Conservation (phyloP, 495 filamentous ascomycete genomes). For the Aspergillus kassunensis region DNA sequence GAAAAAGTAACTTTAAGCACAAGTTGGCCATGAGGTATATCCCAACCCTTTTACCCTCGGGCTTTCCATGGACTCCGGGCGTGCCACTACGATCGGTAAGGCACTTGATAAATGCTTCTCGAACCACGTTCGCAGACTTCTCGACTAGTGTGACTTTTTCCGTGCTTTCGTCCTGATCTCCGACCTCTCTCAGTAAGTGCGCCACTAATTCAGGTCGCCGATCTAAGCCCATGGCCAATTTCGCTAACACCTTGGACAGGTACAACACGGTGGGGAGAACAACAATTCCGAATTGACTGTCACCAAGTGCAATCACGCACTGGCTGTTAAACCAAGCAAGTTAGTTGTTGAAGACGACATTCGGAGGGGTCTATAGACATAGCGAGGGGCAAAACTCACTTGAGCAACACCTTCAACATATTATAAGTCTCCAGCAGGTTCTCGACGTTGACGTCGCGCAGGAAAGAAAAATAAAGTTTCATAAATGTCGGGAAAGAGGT, state of each 20-base stretch:
- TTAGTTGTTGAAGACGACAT: constrained; percentile 2
- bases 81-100: constrained; percentile 73
- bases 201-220: constrained; percentile 65
- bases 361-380: neutral
- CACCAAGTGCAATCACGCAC: constrained; percentile 73
- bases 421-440: constrained; percentile 73
- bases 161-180: constrained; percentile 49
- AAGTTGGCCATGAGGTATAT: constrained; percentile 91
- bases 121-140: constrained; percentile 77
- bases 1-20: constrained; percentile 83
- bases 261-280: constrained; percentile 74
- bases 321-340: constrained; percentile 39
- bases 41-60: constrained; percentile 78
- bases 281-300: constrained; percentile 71
- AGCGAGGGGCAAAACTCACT: constrained; percentile 47
- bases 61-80: constrained; percentile 48
- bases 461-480: constrained; percentile 71
- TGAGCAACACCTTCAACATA: constrained; percentile 63
- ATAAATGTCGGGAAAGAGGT: constrained; percentile 71
- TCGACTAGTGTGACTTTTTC: constrained; percentile 76
- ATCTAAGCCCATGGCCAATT: constrained; percentile 75
- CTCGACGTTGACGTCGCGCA: constrained; percentile 71
- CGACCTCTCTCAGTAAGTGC: constrained; percentile 49
- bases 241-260: constrained; percentile 69
- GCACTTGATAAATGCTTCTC: constrained; percentile 87